Evolutionary conservation across 228 moss, liverwort and hornwort genomes (phyloP).

Genomic region (Sphagnum magellanicum): DNA sequence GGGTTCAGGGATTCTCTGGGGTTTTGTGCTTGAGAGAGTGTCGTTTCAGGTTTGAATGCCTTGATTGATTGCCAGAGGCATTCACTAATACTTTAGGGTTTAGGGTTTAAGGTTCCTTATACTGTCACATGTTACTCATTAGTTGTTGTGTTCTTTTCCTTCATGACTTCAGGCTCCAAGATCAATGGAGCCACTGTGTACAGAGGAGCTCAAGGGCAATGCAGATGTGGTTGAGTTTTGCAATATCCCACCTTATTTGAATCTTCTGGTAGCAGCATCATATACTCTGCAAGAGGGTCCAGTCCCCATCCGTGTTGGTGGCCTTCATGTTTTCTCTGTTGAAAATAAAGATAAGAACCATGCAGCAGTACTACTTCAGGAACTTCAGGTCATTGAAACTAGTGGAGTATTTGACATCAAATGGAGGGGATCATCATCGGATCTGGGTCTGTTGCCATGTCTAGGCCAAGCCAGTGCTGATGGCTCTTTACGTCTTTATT

Average conservation of each 20-base stretch:
- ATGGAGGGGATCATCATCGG: constrained; percentile 46
- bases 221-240: constrained; percentile 92
- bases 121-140: too few relatives aligned
- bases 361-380: constrained; percentile 10
- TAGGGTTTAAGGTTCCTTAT: too few relatives aligned
- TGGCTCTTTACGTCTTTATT: constrained; percentile 54
- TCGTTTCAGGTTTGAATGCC: too few relatives aligned
- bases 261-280: constrained; percentile 73
- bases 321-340: constrained; percentile 60
- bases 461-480: constrained; percentile 88
- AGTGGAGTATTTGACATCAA: constrained; percentile 79
- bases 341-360: constrained; percentile 23
- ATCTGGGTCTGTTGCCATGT: constrained; percentile 18
- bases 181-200: constrained; percentile 28
- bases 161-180: too few relatives aligned
- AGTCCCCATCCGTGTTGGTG: constrained; percentile 52
- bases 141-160: too few relatives aligned
- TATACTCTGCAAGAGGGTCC: constrained; percentile 69
- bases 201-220: constrained; percentile 41
- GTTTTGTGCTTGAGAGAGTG: too few relatives aligned
- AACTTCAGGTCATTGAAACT: constrained; percentile 44
- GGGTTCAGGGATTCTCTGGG: too few relatives aligned
- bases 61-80: too few relatives aligned
- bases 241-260: constrained; percentile 37
- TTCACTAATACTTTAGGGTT: too few relatives aligned